Percentiles rank a stretch among this genome's conserved stretches.
Evolutionary conservation across 306 rosid species (phyloP).

Genomic region (Geum urbanum): DNA sequence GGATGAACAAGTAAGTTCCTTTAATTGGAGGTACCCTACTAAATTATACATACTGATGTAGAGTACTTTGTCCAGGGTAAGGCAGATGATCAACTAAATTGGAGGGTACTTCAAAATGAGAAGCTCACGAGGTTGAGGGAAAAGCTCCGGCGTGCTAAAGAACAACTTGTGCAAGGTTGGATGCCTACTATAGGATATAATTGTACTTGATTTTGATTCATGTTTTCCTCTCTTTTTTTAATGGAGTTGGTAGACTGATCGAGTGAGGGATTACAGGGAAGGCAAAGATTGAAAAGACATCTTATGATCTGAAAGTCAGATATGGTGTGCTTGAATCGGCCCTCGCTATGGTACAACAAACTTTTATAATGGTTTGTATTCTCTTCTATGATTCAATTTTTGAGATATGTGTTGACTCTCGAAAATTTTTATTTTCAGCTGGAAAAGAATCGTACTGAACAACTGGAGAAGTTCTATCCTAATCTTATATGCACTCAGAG

Average conservation of each 20-base stretch:
- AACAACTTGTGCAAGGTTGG: slow-evolving; percentile 68
- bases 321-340: slow-evolving; percentile 73
- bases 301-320: slow-evolving; percentile 59
- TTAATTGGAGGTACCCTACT: neutral
- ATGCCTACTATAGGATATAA: slow-evolving; percentile 1
- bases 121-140: slow-evolving; percentile 75
- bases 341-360: slow-evolving; percentile 54
- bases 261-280: slow-evolving; percentile 49
- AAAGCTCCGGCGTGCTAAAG: slow-evolving; percentile 50
- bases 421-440: slow-evolving; percentile 48
- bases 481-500: slow-evolving; percentile 85
- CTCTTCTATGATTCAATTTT: neutral
- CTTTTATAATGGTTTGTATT: neutral
- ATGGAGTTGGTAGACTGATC: slow-evolving; percentile 26
- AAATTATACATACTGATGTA: slow-evolving; percentile 19
- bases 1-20: neutral
- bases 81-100: slow-evolving; percentile 77
- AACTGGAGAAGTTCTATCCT: slow-evolving; percentile 82
- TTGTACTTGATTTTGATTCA: slow-evolving; percentile 11
- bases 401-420: neutral
- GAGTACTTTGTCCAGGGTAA: slow-evolving; percentile 54
- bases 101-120: slow-evolving; percentile 80
- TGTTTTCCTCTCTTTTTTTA: slow-evolving; percentile 19
- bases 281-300: slow-evolving; percentile 52
- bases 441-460: slow-evolving; percentile 74